A percentile compares a stretch with the other conserved stretches of the same genome.
These are phyloP conservation scores for Hymenotorrendiella dingleyae DNA, from an alignment of 2,329 filamentous ascomycete genomes.

Conservation along the genomic window DNA sequence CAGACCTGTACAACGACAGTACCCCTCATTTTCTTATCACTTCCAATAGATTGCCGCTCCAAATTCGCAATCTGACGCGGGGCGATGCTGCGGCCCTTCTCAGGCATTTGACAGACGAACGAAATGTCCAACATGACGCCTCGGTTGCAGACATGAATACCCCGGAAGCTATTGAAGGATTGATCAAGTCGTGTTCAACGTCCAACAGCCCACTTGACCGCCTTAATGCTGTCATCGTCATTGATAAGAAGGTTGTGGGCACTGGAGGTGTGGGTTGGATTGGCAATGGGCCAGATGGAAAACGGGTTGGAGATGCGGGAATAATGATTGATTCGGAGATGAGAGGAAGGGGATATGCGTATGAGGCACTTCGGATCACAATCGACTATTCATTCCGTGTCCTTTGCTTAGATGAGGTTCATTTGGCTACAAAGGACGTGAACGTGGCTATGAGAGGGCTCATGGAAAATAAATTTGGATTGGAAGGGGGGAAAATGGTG, in stretches of 20 bases:
- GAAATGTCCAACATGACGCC: conserved; percentile 2
- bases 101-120: neutral
- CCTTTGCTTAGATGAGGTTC: conserved; percentile 5
- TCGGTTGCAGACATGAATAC: conserved; percentile 1
- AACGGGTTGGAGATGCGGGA: conserved; percentile 6
- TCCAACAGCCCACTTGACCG: neutral
- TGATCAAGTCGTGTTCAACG: conserved; percentile 9
- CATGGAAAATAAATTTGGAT: conserved; percentile 7
- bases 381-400: conserved; percentile 8
- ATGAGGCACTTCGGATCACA: conserved; percentile 9
- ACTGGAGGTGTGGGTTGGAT: conserved; percentile 9
- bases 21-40: neutral
- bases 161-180: neutral
- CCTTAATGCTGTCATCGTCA: conserved; percentile 3
- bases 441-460: conserved; percentile 8
- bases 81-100: neutral
- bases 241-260: neutral
- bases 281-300: neutral
- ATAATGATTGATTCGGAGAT: conserved; percentile 7
- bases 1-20: neutral
- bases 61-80: neutral
- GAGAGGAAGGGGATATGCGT: conserved; percentile 10
- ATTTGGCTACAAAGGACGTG: neutral
- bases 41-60: neutral
- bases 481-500: neutral